phyloP scores from a whole-genome alignment of 352 stramenopile genomes.

The Lagenidium giganteum region DNA sequence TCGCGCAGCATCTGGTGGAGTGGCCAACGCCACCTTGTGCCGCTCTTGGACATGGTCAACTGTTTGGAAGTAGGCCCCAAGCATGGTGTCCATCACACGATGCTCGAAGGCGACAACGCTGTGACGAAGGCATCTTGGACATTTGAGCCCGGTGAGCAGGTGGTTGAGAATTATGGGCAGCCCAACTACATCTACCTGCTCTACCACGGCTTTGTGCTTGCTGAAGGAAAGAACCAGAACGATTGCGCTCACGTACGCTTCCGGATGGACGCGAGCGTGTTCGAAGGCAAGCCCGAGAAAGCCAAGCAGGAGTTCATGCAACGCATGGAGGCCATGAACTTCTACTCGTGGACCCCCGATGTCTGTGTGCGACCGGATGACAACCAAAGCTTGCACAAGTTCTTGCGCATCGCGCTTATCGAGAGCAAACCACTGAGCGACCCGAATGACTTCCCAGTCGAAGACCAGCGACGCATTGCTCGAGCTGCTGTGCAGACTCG shows the following conservation, averaged over 20 bases:
- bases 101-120: constrained; percentile 28
- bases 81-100: constrained; percentile 40
- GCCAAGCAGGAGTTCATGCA: constrained; percentile 11
- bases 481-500: no score
- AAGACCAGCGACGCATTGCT: no score
- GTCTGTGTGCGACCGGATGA: constrained; percentile 31
- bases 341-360: constrained; percentile 33
- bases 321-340: constrained; percentile 14
- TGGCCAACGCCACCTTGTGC: constrained; percentile 84
- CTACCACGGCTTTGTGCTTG: constrained; percentile 87
- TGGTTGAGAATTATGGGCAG: constrained; percentile 91
- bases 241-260: constrained; percentile 66
- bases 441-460: no score
- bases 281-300: constrained; percentile 3
- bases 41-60: constrained; percentile 92
- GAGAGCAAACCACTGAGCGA: no score
- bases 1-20: constrained; percentile 91
- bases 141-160: constrained; percentile 50
- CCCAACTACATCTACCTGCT: constrained; percentile 90
- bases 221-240: constrained; percentile 56
- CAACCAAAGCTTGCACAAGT: no score
- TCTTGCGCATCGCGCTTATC: no score
- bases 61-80: constrained; percentile 36
- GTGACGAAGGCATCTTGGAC: constrained; percentile 56
- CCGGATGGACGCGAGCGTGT: constrained; percentile 17